These are phyloP conservation scores for Eimeria maxima DNA, from an alignment of 169 alveolate species.

Conservation along the genomic window DNA sequence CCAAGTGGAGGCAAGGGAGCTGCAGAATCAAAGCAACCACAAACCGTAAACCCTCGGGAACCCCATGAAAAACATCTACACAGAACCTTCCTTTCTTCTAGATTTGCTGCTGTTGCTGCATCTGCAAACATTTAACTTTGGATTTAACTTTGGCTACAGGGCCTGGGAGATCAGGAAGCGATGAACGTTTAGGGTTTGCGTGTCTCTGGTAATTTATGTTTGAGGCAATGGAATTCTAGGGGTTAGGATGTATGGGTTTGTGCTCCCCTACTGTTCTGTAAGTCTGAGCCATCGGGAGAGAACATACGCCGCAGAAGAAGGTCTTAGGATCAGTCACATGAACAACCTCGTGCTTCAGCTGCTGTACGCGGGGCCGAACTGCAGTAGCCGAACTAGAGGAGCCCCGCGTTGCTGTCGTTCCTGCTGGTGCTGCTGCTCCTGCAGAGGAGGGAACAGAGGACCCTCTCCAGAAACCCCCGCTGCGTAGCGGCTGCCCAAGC, in stretches of 20 bases:
- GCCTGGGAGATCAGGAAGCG: neutral
- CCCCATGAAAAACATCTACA: neutral
- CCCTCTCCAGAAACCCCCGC: conserved; percentile 50
- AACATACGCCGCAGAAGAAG: conserved; percentile 43
- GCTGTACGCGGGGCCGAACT: conserved; percentile 65
- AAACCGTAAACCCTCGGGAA: conserved; percentile 24
- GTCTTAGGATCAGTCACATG: neutral
- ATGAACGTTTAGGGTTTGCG: neutral
- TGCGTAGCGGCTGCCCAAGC: conserved; percentile 42
- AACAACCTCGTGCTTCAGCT: conserved; percentile 11
- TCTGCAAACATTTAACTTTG: neutral
- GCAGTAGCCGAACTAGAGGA: conserved; percentile 20
- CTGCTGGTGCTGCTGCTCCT: conserved; percentile 39
- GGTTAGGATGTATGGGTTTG: conserved; percentile 7
- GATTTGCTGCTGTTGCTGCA: conserved; percentile 21
- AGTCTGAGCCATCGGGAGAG: conserved; percentile 55
- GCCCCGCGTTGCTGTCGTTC: neutral
- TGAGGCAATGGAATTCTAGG: neutral
- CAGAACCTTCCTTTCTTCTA: neutral
- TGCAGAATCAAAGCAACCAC: neutral
- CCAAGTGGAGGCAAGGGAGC: conserved; percentile 53
- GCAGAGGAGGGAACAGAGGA: neutral
- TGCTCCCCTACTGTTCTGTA: conserved; percentile 8
- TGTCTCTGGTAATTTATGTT: neutral
- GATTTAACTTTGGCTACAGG: neutral